Percentiles rank a stretch among this genome's conserved stretches.
phyloP scores from a whole-genome alignment of 768 basidiomycete species.

The Hortiboletus campestris region DNA sequence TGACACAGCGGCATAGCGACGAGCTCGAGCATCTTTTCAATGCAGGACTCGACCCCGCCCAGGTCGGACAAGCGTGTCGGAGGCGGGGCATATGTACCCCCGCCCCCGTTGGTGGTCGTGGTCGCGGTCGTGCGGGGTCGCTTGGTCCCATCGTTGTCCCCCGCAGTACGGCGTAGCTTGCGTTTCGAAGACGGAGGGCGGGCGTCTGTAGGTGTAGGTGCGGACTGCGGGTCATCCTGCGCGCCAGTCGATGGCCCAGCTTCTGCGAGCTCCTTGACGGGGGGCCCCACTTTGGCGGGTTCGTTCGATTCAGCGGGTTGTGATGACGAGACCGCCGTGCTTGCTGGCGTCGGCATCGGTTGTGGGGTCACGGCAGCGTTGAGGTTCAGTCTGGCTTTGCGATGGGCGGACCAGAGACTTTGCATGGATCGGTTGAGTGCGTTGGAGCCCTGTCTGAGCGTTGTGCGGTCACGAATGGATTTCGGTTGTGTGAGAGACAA shows the following conservation, averaged over 20 bases:
- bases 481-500: not conserved
- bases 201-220: not conserved
- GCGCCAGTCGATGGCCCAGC: slow-evolving; percentile 11
- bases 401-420: slow-evolving; percentile 70
- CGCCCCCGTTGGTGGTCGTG: slow-evolving; percentile 9
- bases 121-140: slow-evolving; percentile 42
- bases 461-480: slow-evolving; percentile 22
- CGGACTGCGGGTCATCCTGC: not conserved
- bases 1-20: slow-evolving; percentile 94
- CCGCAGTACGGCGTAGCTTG: slow-evolving; percentile 52
- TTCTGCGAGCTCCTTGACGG: slow-evolving; percentile 15
- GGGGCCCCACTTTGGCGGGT: slow-evolving; percentile 9
- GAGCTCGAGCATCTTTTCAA: slow-evolving; percentile 94
- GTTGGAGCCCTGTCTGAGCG: slow-evolving; percentile 68
- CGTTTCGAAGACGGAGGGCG: slow-evolving; percentile 49
- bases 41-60: slow-evolving; percentile 80
- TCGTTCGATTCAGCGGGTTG: slow-evolving; percentile 11
- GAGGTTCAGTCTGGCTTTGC: slow-evolving; percentile 65
- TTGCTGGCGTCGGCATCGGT: slow-evolving; percentile 4
- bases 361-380: slow-evolving; percentile 36
- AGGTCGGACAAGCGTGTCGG: slow-evolving; percentile 76
- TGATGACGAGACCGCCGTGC: not conserved
- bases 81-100: slow-evolving; percentile 57
- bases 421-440: slow-evolving; percentile 77
- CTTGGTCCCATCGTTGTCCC: slow-evolving; percentile 54